Evolutionary conservation across 2,329 filamentous ascomycete species (phyloP), one percentile per base, ranked within the genome.

Genomic region (Aspergillus hortae): DNA sequence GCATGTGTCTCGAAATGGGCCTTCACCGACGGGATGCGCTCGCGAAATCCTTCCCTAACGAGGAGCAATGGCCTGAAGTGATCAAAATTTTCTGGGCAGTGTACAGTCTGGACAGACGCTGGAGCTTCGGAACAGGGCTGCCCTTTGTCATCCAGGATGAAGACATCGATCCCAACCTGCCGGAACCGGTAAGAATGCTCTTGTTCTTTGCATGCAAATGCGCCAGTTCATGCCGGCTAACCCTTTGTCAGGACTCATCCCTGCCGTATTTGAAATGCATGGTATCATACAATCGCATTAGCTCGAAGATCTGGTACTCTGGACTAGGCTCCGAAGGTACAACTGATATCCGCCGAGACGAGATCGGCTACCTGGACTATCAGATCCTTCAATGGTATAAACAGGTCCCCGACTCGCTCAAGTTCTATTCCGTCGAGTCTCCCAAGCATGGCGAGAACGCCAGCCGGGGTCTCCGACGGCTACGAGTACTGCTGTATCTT

Each of bases 361-460:
- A 92, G 56, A 89, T 96, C 52, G 86, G 88, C 25, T 85, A 84
- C 45, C 78, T 96, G 6, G 92, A 96, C 65, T 86, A 86, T 54
- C 88, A 95, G 63, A 86, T 96, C 44, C 75, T 94, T 4, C 84
- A 90, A 59, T 97, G 92, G 92, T 92, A 95, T 62, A 85, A 88
- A 14, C 80, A 81, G 12, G 82, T 95, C 35, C 70, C 92, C 67
- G 57, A 85, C 66, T 73, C 81, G 70, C 66, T 88, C 58, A 76
- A 85, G 74, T 80, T 89, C 77, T 77, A 82, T 65, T 81, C 77
- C 72, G 61, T 80, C 67, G 74, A 84, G 65, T 61, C 80, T 14
- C 72, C 74, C 10, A 68, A 67, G 51, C 72, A 65, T 51, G 72
- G 65, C 30, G 73, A 79, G 9, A 77, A 79, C 0, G 78, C 81